Conservation (phyloP, 1,139 yeast genomes). For the Yamadazyma mexicana region DNA sequence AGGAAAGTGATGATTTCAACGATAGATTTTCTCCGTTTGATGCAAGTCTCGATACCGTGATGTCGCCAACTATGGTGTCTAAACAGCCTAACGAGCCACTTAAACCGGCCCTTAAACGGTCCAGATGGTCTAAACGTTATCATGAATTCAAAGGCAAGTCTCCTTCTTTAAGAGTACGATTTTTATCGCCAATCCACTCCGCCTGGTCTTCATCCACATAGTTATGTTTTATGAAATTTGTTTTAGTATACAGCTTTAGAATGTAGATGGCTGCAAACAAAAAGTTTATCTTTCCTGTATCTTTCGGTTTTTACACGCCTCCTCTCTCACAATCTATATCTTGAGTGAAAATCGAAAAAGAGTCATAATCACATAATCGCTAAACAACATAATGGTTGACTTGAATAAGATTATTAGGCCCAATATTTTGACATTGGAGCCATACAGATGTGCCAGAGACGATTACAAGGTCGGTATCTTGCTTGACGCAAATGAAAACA, state of each 20-base stretch:
- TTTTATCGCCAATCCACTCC: constrained; percentile 8
- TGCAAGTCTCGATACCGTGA: neutral
- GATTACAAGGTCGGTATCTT: constrained; percentile 84
- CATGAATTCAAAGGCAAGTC: constrained; percentile 5
- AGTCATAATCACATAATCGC: neutral
- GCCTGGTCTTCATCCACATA: neutral
- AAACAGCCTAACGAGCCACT: neutral
- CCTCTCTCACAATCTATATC: neutral
- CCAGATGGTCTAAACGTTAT: neutral
- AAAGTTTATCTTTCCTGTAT: no score
- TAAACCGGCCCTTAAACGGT: neutral
- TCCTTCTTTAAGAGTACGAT: constrained; percentile 8
- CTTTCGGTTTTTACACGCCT: neutral
- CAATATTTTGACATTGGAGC: constrained; percentile 75
- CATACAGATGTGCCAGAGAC: constrained; percentile 95
- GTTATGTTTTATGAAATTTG: neutral
- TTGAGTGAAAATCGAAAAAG: neutral
- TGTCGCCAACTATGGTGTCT: neutral
- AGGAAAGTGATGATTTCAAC: no score
- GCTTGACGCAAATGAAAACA: constrained; percentile 93
- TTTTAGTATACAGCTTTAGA: neutral
- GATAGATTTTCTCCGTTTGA: no score
- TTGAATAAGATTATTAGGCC: constrained; percentile 71
- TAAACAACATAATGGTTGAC: constrained; percentile 21
- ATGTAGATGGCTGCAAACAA: no score